Evolutionary conservation across 495 filamentous ascomycete species (phyloP), one percentile per base, ranked within the genome.

Genomic region (Trypethelium eluteriae): DNA sequence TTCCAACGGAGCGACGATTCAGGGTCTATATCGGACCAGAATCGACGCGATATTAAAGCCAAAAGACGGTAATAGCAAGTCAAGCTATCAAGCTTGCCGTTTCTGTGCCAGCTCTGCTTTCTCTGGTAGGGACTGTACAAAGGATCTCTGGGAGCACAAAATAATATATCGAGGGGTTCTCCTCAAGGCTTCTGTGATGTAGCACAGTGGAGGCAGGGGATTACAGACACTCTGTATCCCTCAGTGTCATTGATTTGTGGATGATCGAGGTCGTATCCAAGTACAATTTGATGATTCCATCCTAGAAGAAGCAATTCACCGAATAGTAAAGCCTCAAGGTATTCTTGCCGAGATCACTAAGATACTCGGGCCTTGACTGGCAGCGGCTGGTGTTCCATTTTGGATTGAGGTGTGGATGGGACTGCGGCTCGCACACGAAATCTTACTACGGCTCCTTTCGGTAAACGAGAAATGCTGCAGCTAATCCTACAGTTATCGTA

Each of bases 191-290:
- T 7, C 18, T 36, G 53, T 18, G 32, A 36, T 59, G 53, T 59
- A 59, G 53, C 53, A 59, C 53, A 9, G 53, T 59, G 5, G 34
- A 35, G 53, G 53, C 53, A 59, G 53, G 53, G 53, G 53, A 59
- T 59, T 59, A 36, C 32, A 9, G 32, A 59, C 6, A 59, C 25
- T 18, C 36, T 59, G 53, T 59, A 59, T 59, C 32, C 53, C 53
- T 7, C 18, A 36, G 32, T 59, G 14, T 7, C 32, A 59, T 59
- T 59, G 25, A 36, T n/a, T 3, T 35, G 36, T 59, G 11, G 7
- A 32, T 59, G n/a, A 59, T 59, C 32, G 32, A 59, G 2, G 53
- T 59, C 32, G 53, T 36, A 59, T 59, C 32, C 10, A 3, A 44
- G 14, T 0, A 44, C 7, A 14, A 36, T 35, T 35, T 18, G 10